These are phyloP conservation scores for Nannochloropsis salina DNA, from an alignment of 108 stramenopile genomes.

Conservation along the genomic window DNA sequence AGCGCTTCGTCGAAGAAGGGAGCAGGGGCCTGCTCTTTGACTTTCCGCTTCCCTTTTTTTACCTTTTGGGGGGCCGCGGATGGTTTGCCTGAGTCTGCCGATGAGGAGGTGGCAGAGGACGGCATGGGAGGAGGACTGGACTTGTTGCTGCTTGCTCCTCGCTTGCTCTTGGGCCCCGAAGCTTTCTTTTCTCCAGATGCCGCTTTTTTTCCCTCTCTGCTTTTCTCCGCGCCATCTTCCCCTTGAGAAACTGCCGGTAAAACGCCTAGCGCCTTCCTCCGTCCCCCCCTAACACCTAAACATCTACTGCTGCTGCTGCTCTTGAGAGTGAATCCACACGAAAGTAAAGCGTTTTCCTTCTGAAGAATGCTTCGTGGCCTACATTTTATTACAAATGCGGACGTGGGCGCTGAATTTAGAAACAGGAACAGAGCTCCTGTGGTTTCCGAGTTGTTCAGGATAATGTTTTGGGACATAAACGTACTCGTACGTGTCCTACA, in stretches of 20 bases:
- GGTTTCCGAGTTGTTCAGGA: neutral
- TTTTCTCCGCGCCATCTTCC: neutral
- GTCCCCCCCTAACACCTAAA: neutral
- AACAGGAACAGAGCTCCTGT: neutral
- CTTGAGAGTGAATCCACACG: neutral
- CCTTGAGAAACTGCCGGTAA: neutral
- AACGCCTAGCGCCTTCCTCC: neutral
- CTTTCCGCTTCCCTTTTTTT: neutral
- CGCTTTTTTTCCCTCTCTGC: neutral
- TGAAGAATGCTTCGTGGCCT: neutral
- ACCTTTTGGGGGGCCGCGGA: neutral
- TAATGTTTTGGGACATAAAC: too few species aligned
- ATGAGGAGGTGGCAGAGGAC: neutral
- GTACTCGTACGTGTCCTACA: too few species aligned
- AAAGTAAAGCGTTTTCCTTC: neutral
- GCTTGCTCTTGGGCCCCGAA: neutral
- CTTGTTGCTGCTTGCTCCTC: neutral
- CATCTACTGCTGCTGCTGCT: neutral
- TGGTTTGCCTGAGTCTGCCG: neutral
- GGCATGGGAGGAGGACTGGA: neutral
- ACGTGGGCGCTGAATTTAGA: neutral
- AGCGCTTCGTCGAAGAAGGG: conserved; percentile 12
- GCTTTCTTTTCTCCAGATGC: neutral
- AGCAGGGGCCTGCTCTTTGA: neutral
- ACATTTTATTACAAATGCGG: neutral